These are phyloP conservation scores for Cyclotella kingstonii DNA, from an alignment of 108 stramenopile genomes.

Conservation along the genomic window DNA sequence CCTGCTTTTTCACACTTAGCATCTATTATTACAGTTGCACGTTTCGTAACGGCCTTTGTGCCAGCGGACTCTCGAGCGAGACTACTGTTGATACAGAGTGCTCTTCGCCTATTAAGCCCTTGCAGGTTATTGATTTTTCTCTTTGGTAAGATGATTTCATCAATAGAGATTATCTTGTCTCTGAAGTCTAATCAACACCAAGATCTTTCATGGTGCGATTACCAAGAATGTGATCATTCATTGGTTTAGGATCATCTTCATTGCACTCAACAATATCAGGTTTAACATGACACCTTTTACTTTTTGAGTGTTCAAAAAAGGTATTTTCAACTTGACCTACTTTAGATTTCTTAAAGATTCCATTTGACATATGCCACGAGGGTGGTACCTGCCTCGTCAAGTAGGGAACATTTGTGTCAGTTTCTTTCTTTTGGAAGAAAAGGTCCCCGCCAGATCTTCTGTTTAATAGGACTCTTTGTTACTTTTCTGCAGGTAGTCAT, in stretches of 20 bases:
- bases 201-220: neutral
- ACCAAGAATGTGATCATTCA: neutral
- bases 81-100: neutral
- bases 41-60: neutral
- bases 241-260: neutral
- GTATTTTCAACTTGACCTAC: neutral
- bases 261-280: neutral
- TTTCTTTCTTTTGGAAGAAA: neutral
- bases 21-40: constrained; percentile 13
- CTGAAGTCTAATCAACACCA: neutral
- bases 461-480: neutral
- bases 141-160: constrained; percentile 12
- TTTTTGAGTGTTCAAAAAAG: neutral
- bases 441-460: neutral
- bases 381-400: neutral
- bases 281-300: neutral
- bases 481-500: neutral
- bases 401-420: neutral
- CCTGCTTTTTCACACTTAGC: constrained; percentile 43
- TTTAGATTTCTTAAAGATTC: neutral
- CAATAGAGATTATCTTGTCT: constrained; percentile 7
- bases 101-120: neutral
- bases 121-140: constrained; percentile 3
- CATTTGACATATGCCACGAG: neutral
- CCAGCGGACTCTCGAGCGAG: neutral